Evolutionary conservation across 177 flowering plant species (phyloP), one percentile per base, ranked within the genome.

Genomic region (Vitis hybrid): DNA sequence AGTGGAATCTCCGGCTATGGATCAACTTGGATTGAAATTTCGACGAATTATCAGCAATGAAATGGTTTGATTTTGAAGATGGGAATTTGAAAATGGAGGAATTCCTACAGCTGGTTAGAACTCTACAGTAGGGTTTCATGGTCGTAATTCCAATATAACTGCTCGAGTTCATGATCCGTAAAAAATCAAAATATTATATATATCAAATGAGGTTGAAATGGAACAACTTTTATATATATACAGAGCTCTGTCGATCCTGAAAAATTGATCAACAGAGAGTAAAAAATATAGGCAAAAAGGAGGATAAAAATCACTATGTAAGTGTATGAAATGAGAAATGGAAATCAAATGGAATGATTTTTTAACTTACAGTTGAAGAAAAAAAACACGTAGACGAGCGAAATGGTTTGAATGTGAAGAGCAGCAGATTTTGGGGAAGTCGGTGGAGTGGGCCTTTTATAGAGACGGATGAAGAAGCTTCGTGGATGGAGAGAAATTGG

Each of bases 71-170:
- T 34, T 56, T 72, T 5, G 16, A 61, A n/a, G 68, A 19, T 26
- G 74, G 45, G 64, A 71, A 22, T 50, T 78, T 80, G 45, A 71
- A 80, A 50, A 78, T 31, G 13, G 74, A 71, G 1, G 77, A 79
- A 26, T 59, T 51, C 62, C 50, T 69, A 10, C 34, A 67, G 4
- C 74, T 29, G 31, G 67, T 68, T 10, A 79, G 59, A n/a, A 79
- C 66, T 68, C 81, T 77, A 71, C 78, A 75, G 62, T 69, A 74
- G 61, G 85, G 82, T 69, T 66, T 82, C 79, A 79, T 75, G 48
- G 76, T 66, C 5, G 72, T 65, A 55, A 68, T 68, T 14, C 80
- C 77, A 26, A 79, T 67, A 69, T 73, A 77, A 22, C 61, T 61
- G 49, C 74, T 31, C 50, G 61, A 68, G 22, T 51, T 71, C 84